These are phyloP conservation scores for Solanum paucissectum DNA, from an alignment of 257 asterid species.

Conservation along the genomic window DNA sequence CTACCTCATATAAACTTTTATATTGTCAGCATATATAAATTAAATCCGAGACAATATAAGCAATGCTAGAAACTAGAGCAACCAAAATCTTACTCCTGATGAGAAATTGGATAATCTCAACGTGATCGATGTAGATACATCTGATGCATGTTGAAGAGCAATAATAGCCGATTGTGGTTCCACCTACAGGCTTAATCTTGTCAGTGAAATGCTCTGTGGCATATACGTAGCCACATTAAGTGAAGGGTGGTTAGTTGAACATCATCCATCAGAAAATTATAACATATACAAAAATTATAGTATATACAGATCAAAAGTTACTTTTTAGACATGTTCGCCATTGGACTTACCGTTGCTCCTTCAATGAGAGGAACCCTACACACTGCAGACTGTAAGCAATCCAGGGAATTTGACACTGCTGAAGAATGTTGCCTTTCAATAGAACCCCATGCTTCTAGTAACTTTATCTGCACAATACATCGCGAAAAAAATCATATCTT, in stretches of 20 bases:
- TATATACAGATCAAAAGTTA: not conserved
- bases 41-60: not conserved
- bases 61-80: not conserved
- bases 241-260: not conserved
- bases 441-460: constrained; percentile 49
- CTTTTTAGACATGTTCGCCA: not conserved
- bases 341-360: constrained; percentile 52
- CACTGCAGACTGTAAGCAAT: constrained; percentile 46
- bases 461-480: constrained; percentile 33
- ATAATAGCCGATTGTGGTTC: constrained; percentile 30
- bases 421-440: constrained; percentile 45
- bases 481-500: not conserved
- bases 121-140: constrained; percentile 41
- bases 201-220: not conserved
- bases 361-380: constrained; percentile 68
- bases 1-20: not conserved
- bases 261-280: not conserved
- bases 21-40: not conserved
- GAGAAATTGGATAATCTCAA: constrained; percentile 23
- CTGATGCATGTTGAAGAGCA: constrained; percentile 42
- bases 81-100: constrained; percentile 24
- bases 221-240: not conserved
- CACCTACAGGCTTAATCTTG: constrained; percentile 27
- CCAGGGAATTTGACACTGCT: constrained; percentile 43
- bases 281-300: not conserved